Evolutionary conservation across 306 rosid genomes (phyloP).

Genomic region (Rosa chinensis): DNA sequence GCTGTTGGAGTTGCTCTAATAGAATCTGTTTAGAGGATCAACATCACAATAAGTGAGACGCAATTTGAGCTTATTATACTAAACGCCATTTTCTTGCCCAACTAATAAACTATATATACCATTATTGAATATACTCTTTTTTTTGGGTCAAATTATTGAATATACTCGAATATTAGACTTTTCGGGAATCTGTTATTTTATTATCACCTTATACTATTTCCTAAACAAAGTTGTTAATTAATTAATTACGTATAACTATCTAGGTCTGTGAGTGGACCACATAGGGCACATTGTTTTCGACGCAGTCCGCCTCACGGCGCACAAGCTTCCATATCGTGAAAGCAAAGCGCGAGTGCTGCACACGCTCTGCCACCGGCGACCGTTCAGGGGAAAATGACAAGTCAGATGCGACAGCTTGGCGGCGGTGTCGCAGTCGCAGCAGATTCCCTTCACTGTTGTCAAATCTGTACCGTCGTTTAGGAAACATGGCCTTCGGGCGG

Average conservation of each 20-base stretch:
- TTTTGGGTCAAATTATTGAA: too few relatives aligned
- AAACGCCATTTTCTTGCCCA: too few relatives aligned
- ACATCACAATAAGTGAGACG: background rate
- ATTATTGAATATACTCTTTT: constrained; percentile 8
- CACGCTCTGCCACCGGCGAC: background rate
- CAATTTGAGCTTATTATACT: background rate
- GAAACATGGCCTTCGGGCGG: background rate
- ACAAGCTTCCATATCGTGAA: background rate
- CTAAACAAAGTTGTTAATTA: background rate
- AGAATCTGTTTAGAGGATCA: too few relatives aligned
- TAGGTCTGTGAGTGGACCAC: background rate
- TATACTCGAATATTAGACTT: constrained; percentile 2
- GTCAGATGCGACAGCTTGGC: constrained; percentile 21
- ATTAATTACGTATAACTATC: background rate
- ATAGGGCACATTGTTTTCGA: background rate
- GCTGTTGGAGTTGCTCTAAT: too few relatives aligned
- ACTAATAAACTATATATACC: background rate
- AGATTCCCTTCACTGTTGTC: constrained; percentile 19
- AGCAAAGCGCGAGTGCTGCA: background rate
- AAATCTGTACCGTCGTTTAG: constrained; percentile 17
- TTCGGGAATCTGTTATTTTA: background rate
- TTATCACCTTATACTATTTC: background rate
- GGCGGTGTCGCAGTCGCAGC: constrained; percentile 28
- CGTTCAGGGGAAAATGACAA: background rate
- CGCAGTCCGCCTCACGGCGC: too few relatives aligned